Evolutionary conservation across 495 filamentous ascomycete genomes (phyloP).

Genomic region (Thozetella sp.): DNA sequence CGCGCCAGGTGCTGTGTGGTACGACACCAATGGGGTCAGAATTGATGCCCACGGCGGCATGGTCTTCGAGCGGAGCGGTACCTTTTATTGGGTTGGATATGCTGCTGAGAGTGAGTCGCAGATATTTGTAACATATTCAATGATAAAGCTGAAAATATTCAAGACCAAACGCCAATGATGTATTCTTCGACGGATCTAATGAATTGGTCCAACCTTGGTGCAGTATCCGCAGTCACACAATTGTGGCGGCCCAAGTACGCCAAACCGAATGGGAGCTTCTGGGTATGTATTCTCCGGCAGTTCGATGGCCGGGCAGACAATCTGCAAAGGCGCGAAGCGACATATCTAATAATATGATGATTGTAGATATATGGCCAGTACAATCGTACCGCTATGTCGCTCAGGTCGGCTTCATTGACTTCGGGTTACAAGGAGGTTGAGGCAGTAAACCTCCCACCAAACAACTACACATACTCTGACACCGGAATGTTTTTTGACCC

Average conservation of each 20-base stretch:
- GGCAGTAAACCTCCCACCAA: constrained; percentile 42
- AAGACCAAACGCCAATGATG: constrained; percentile 40
- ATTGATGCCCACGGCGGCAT: constrained; percentile 45
- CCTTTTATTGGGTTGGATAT: constrained; percentile 44
- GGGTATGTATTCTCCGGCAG: too few species aligned
- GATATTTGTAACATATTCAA: too few species aligned
- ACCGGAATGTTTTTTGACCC: constrained; percentile 47
- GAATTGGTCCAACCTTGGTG: constrained; percentile 42
- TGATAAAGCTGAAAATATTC: too few species aligned
- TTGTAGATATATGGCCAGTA: constrained; percentile 45
- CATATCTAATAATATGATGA: constrained; percentile 31
- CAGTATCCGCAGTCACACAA: constrained; percentile 22
- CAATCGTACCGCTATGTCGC: constrained; percentile 40
- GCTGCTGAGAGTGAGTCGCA: constrained; percentile 36
- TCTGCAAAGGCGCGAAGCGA: too few species aligned
- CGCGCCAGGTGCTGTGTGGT: constrained; percentile 34
- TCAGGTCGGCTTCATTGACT: constrained; percentile 30
- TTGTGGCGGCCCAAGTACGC: constrained; percentile 48
- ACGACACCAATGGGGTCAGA: constrained; percentile 33
- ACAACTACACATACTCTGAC: constrained; percentile 44
- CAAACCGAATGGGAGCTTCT: constrained; percentile 38
- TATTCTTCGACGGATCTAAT: constrained; percentile 47
- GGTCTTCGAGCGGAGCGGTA: constrained; percentile 31
- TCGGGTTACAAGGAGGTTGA: constrained; percentile 30
- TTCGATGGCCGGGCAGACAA: too few species aligned